Evolutionary conservation across 2,329 filamentous ascomycete genomes (phyloP).

Genomic region (Fusarium sp.): DNA sequence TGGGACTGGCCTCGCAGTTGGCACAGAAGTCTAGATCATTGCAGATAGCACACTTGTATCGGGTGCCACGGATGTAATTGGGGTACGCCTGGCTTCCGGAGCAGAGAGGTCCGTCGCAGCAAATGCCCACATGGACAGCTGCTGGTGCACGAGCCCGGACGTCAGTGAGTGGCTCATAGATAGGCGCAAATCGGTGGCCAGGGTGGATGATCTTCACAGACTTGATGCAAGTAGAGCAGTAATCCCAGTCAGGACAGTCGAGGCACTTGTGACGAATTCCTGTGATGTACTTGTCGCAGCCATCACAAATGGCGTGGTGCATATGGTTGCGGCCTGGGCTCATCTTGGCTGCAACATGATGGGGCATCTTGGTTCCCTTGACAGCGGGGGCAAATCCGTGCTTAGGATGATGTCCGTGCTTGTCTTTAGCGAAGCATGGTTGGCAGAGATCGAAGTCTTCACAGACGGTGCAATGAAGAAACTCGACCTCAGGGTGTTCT

Average conservation of each 20-base stretch:
- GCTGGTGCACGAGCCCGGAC: conserved; percentile 35
- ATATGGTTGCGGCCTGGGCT: conserved; percentile 80
- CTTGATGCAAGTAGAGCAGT: conserved; percentile 80
- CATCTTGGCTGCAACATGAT: conserved; percentile 74
- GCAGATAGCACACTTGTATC: conserved; percentile 98
- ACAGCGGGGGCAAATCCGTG: conserved; percentile 81
- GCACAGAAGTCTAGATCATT: conserved; percentile 95
- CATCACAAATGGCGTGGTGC: conserved; percentile 93
- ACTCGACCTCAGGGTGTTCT: conserved; percentile 79
- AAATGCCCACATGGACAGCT: conserved; percentile 82
- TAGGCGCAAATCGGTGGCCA: conserved; percentile 85
- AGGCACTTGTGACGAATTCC: conserved; percentile 97
- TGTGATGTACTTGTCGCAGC: conserved; percentile 87
- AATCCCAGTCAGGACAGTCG: conserved; percentile 97
- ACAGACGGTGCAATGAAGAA: conserved; percentile 86
- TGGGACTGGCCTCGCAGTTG: conserved; percentile 88
- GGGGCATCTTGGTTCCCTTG: conserved; percentile 68
- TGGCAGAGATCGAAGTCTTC: conserved; percentile 95
- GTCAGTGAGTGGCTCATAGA: conserved; percentile 76
- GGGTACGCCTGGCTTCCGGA: conserved; percentile 61
- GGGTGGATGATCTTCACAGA: conserved; percentile 77
- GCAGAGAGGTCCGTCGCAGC: conserved; percentile 94
- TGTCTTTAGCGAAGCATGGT: conserved; percentile 77
- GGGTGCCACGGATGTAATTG: conserved; percentile 84
- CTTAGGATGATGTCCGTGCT: conserved; percentile 90